Evolutionary conservation across 306 rosid species (phyloP), one percentile per base, ranked within the genome.

Genomic region (Cotoneaster glaucophyllus): DNA sequence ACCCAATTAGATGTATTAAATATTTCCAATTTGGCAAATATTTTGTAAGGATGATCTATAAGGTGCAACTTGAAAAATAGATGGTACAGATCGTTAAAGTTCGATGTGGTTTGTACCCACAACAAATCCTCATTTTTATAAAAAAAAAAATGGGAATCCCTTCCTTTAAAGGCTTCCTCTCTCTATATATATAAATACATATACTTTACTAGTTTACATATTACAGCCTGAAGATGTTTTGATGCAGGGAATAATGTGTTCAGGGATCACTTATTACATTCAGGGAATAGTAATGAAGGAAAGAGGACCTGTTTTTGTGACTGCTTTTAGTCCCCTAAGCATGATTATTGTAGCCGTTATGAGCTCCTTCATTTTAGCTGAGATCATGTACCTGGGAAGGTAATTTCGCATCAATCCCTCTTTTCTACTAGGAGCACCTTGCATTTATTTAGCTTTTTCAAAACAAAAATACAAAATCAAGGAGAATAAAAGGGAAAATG

Each of bases 301-400:
- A 45, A 86, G 74, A 25, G 93, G 93, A 45, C 90, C 90, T 28
- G 84, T 89, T 81, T 86, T 84, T 52, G 81, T 85, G 56, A 86
- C 82, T 57, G 84, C 90, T 15, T 84, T 85, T 26, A 62, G n/a
- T 63, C 93, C 93, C 29, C 74, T 89, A 12, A 13, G 72, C 79
- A 83, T 85, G 90, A 63, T 89, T 70, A 78, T 89, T 12, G 89
- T 83, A 3, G 87, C 93, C 64, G 48, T 86, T 14, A 15, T 85
- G 70, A 79, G 82, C 73, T 77, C 87, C 26, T 77, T 85, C 75
- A 18, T 78, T 32, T 76, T 89, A 22, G 39, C 70, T 1, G 93
- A 89, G 79, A 77, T 39, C 26, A 61, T 83, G 66, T 86, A 75
- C 78, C 24, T 79, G 3, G 93, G 90, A 71, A 84, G 90, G 93